Conservation (phyloP, 1,284 basidiomycete genomes). For the Fomitopsis palustris region DNA sequence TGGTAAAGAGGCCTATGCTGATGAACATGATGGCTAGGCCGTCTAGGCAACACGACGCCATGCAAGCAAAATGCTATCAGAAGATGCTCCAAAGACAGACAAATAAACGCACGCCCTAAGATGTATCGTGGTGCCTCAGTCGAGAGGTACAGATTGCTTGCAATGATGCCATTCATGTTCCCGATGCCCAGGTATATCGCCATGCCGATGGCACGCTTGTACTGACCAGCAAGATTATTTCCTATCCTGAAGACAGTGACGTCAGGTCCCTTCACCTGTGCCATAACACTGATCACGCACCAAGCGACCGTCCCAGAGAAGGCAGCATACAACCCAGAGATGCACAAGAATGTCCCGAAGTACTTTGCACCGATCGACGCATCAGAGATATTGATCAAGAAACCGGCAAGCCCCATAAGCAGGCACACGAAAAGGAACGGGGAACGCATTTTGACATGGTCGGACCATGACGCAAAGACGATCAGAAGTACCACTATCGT, state of each 20-base stretch:
- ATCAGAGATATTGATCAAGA: constrained; percentile 60
- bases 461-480: constrained; percentile 55
- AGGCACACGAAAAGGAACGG: constrained; percentile 59
- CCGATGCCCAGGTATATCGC: constrained; percentile 15
- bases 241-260: constrained; percentile 40
- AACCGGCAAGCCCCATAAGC: constrained; percentile 52
- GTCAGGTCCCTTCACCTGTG: constrained; percentile 37
- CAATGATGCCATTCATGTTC: constrained; percentile 54
- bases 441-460: constrained; percentile 51
- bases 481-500: constrained; percentile 47
- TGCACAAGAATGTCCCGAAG: constrained; percentile 64
- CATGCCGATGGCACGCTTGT: constrained; percentile 40
- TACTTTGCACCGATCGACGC: constrained; percentile 54
- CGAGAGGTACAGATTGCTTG: constrained; percentile 56
- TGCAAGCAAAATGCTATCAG: background rate
- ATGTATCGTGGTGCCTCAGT: constrained; percentile 57
- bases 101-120: constrained; percentile 48
- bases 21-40: constrained; percentile 65
- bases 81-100: too few species aligned
- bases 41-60: constrained; percentile 34
- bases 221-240: constrained; percentile 60
- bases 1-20: constrained; percentile 52
- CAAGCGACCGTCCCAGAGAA: constrained; percentile 67
- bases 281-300: constrained; percentile 32
- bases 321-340: constrained; percentile 55